Percentiles rank a stretch among this genome's conserved stretches.
These are phyloP conservation scores for Cutaneotrichosporon daszewskae DNA, from an alignment of 1,284 basidiomycete genomes.

Conservation along the genomic window DNA sequence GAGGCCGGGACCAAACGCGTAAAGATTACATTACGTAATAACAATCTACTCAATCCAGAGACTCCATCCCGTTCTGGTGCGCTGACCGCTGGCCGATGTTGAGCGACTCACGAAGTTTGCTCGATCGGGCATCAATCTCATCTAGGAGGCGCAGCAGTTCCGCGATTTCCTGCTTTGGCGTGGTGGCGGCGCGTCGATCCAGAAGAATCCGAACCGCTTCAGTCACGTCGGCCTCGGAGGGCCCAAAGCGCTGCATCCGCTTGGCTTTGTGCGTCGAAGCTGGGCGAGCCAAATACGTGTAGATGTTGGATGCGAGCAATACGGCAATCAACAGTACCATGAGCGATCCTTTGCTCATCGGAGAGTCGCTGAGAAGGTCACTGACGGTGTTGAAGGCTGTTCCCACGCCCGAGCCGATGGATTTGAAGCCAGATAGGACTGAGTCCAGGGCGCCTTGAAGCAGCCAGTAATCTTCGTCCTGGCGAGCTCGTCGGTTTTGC, in stretches of 20 bases:
- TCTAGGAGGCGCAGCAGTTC: constrained; percentile 32
- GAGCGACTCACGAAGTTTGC: constrained; percentile 6
- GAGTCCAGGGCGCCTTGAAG: constrained; percentile 82
- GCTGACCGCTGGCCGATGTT: constrained; percentile 1
- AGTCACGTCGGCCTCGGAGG: constrained; percentile 23
- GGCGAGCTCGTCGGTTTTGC: constrained; percentile 24
- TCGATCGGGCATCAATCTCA: constrained; percentile 25
- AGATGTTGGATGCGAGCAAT: constrained; percentile 64
- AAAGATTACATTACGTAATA: background rate
- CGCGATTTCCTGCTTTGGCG: constrained; percentile 23
- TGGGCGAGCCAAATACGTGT: constrained; percentile 35
- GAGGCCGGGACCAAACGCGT: no score
- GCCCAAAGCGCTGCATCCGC: constrained; percentile 13
- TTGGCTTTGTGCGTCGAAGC: constrained; percentile 18
- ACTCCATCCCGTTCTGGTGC: background rate
- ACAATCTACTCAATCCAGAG: background rate
- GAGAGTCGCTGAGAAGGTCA: constrained; percentile 62
- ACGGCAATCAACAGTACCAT: constrained; percentile 65
- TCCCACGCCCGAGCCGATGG: constrained; percentile 61
- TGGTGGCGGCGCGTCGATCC: constrained; percentile 8
- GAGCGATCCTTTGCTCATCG: constrained; percentile 49
- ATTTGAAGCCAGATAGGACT: constrained; percentile 61
- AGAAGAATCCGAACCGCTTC: constrained; percentile 30
- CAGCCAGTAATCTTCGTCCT: constrained; percentile 51
- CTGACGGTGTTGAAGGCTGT: constrained; percentile 54